Percentiles rank a stretch among this genome's conserved stretches.
These are phyloP conservation scores for Citrus sinensis DNA, from an alignment of 345 rosid genomes.

Conservation along the genomic window DVS_A1.0 CM039169.1:17405001-17405500, in stretches of 20 bases:
- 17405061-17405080: too few species aligned
- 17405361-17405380: conserved; percentile 27
- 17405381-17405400: conserved; percentile 30
- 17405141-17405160: too few species aligned
- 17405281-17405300: neutral
- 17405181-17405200: neutral
- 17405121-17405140: too few species aligned
- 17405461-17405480: neutral
- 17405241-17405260: neutral
- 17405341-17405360: conserved; percentile 43
- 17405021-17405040: neutral
- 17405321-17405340: conserved; percentile 26
- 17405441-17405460: neutral
- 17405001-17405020: neutral
- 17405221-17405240: neutral
- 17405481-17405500: neutral
- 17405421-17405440: neutral
- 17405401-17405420: conserved; percentile 31
- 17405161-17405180: neutral
- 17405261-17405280: neutral
- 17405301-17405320: conserved; percentile 20
- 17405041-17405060: neutral
- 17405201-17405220: neutral
- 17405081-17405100: too few species aligned
- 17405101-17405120: too few species aligned